Conservation (phyloP, 106 monocot genomes). For the Phalaenopsis aphrodite region DNA sequence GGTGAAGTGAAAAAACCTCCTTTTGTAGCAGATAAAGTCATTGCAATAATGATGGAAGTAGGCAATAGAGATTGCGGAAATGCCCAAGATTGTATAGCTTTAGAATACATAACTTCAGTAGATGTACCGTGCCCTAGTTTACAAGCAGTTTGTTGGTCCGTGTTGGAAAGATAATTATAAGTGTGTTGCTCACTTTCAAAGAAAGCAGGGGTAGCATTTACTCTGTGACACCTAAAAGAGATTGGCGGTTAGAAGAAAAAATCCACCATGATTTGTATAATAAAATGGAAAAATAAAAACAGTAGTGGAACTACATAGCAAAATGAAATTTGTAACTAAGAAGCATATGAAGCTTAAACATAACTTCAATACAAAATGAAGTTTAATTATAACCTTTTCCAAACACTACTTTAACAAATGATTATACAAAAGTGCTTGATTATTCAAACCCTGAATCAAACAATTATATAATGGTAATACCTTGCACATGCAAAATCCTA, state of each 20-base stretch:
- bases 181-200: constrained; percentile 7
- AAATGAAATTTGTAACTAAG: not conserved
- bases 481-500: too few relatives aligned
- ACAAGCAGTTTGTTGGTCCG: constrained; percentile 21
- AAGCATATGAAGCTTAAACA: not conserved
- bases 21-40: constrained; percentile 41
- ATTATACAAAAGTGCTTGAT: not conserved
- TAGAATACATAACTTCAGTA: constrained; percentile 32
- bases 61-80: constrained; percentile 83
- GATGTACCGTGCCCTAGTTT: constrained; percentile 1
- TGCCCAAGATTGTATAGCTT: constrained; percentile 67
- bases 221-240: constrained; percentile 58
- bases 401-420: not conserved
- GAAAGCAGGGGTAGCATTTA: constrained; percentile 32
- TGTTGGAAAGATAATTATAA: constrained; percentile 15
- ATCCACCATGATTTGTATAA: not conserved
- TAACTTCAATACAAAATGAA: not conserved
- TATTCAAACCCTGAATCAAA: too few relatives aligned
- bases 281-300: not conserved
- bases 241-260: not conserved
- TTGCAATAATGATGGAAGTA: constrained; percentile 49
- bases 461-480: too few relatives aligned
- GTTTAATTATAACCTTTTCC: not conserved
- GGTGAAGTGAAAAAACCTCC: constrained; percentile 42
- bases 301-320: not conserved